Evolutionary conservation across 371 early-diverging fungal genomes (phyloP).

Genomic region (Blastocladiella emersonii): DNA sequence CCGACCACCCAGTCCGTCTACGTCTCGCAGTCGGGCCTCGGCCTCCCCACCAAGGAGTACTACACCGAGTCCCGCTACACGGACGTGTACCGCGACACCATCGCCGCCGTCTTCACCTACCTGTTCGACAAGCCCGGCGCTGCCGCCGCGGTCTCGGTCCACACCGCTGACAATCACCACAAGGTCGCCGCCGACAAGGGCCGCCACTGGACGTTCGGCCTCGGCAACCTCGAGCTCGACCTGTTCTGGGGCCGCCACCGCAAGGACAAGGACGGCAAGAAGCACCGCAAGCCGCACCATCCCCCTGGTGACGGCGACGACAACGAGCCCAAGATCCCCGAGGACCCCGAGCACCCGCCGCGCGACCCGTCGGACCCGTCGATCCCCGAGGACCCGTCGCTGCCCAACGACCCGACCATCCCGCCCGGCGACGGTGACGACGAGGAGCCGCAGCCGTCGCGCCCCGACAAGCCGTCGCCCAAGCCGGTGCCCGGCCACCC

Average conservation of each 20-base stretch:
- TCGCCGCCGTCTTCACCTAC: constrained; percentile 16
- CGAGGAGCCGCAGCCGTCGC: background rate
- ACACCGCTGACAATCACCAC: too few species aligned
- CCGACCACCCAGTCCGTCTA: constrained; percentile 27
- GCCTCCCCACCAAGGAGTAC: constrained; percentile 41
- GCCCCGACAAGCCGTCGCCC: background rate
- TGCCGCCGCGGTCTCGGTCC: too few species aligned
- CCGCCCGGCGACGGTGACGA: too few species aligned
- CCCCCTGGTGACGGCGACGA: background rate
- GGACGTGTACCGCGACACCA: constrained; percentile 19
- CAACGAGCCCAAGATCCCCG: background rate
- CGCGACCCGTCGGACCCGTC: background rate
- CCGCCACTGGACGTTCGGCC: too few species aligned
- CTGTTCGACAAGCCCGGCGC: constrained; percentile 5
- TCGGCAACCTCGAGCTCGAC: background rate
- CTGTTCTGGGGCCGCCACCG: background rate
- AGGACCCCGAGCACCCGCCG: background rate
- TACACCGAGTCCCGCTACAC: constrained; percentile 27
- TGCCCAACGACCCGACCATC: background rate
- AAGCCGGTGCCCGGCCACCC: background rate
- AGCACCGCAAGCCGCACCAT: background rate
- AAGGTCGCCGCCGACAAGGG: too few species aligned
- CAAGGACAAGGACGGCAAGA: background rate
- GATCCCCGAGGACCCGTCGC: background rate
- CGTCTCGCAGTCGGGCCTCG: constrained; percentile 32